Conservation (phyloP, 371 early-diverging fungal genomes). For the Nematocida sp. region DNA sequence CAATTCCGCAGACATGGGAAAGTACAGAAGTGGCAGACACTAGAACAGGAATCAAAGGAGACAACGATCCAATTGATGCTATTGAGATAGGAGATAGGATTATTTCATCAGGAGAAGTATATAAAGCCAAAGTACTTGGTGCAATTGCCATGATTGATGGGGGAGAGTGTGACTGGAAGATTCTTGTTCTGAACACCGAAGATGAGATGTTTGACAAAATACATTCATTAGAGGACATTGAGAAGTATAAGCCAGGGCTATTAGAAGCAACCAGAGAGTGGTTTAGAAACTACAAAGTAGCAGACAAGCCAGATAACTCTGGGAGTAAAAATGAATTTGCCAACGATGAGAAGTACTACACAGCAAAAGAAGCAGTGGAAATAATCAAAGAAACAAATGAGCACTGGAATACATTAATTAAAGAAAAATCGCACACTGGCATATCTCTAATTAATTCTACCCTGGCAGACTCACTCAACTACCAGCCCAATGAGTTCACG, state of each 20-base stretch:
- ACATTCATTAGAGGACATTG: slow-evolving; percentile 92
- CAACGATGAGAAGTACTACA: slow-evolving; percentile 82
- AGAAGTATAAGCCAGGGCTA: slow-evolving; percentile 85
- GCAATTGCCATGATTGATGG: slow-evolving; percentile 87
- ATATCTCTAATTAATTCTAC: slow-evolving; percentile 72
- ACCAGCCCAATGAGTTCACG: neutral
- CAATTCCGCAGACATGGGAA: slow-evolving; percentile 96
- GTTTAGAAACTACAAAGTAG: slow-evolving; percentile 98
- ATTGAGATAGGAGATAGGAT: slow-evolving; percentile 88
- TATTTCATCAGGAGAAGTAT: slow-evolving; percentile 85
- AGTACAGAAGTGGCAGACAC: slow-evolving; percentile 79
- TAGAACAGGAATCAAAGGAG: slow-evolving; percentile 83
- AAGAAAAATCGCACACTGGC: slow-evolving; percentile 74
- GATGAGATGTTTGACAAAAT: slow-evolving; percentile 85
- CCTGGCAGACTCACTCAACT: slow-evolving; percentile 23
- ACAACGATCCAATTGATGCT: slow-evolving; percentile 95
- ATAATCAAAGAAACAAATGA: slow-evolving; percentile 86
- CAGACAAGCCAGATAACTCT: slow-evolving; percentile 75
- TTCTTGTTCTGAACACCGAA: slow-evolving; percentile 86
- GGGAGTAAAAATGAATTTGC: slow-evolving; percentile 96
- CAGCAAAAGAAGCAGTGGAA: slow-evolving; percentile 79
- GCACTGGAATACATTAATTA: slow-evolving; percentile 81
- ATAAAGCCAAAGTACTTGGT: slow-evolving; percentile 94
- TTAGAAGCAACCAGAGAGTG: slow-evolving; percentile 88
- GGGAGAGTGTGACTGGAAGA: slow-evolving; percentile 98